Evolutionary conservation across 1,284 basidiomycete species (phyloP), one percentile per base, ranked within the genome.

Genomic region (Ganoderma leucocontextum): DNA sequence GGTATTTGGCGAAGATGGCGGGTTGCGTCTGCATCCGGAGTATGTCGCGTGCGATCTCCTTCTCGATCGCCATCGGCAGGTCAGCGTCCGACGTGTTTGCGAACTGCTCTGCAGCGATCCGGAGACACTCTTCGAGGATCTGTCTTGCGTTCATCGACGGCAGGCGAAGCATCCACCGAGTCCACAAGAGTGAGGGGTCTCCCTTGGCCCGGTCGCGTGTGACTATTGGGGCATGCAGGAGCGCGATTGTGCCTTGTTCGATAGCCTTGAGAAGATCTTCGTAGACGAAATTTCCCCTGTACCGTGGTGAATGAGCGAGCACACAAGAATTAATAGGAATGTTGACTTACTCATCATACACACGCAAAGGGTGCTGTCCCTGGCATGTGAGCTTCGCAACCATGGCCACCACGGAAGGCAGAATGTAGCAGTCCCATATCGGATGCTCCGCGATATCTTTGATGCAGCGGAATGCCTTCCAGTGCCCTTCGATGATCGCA

Each of bases 371-470:
- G 63, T 75, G 68, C 12, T 68, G 29, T 2, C 65, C 73, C 47
- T 77, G 72, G 58, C 75, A 75, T 39, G 71, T 71, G 12, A 75
- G 60, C 64, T 76, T 78, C 22, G 79, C 78, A 19, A 80, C 75
- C 73, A 87, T 80, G 61, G 87, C 91, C 36, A 92, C 78, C 15
- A 86, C 86, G 63, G 83, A 83, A 15, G 91, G 91, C 9, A 87
- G 74, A 41, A 93, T 79, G 74, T 90, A 92, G 60, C 85, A 86
- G 17, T 80, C 79, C 91, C 91, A 93, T 15, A 90, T 75, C 38
- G 88, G 89, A 75, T 93, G 91, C 42, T 84, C 80, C 66, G 82
- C 77, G 10, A 90, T 77, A 70, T 85, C 80, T 38, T 76, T 78
- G 47, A 93, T 86, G 29, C 84, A 77, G 25, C 84, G 74, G 62